Evolutionary conservation across 148 eudicot species (phyloP), one percentile per base, ranked within the genome.

Genomic region (Cornus controversa): DNA sequence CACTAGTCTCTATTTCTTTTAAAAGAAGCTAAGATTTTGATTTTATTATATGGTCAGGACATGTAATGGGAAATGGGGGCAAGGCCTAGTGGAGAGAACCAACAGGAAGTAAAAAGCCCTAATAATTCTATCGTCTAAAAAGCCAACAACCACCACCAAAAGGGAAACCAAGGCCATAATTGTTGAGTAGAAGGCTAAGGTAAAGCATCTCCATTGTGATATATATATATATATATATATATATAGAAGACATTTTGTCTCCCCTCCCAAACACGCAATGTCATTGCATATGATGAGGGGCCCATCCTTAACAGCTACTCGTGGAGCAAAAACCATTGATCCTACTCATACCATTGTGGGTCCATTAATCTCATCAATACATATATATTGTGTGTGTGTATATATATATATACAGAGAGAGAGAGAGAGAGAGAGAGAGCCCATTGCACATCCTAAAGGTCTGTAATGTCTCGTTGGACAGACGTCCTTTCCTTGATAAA

Each of bases 111-210:
- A 60, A 42, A 58, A 58, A 60, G 67, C 67, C 76, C 22, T 1
- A 45, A 23, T 73, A 31, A 73, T 73, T 28, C 11, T 73, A 5
- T 37, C 76, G 24, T 60, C 76, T 25, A 20, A 73, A 34, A 73
- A 34, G 67, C 50, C 67, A 60, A 73, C 67, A 58, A 24, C 65
- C 50, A 73, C 64, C 64, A 14, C 67, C 67, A 58, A 72, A 72
- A 72, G 29, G 24, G 16, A 42, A 34, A 31, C n/a, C 10, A 31
- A 68, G 24, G 71, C 13, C 37, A 68, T 68, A 24, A 68, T 68
- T 34, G 34, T 34, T n/a, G 71, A 18, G 24, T 24, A 34, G 47
- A 68, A 68, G 23, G 24, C 34, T 20, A 68, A 42, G 0, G 3
- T 26, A 10, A 68, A 36, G 45, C 71, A 23, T 34, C 47, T 34